Evolutionary conservation across 2,329 filamentous ascomycete species (phyloP).

Genomic region (Fusarium tanahbumbuense): DNA sequence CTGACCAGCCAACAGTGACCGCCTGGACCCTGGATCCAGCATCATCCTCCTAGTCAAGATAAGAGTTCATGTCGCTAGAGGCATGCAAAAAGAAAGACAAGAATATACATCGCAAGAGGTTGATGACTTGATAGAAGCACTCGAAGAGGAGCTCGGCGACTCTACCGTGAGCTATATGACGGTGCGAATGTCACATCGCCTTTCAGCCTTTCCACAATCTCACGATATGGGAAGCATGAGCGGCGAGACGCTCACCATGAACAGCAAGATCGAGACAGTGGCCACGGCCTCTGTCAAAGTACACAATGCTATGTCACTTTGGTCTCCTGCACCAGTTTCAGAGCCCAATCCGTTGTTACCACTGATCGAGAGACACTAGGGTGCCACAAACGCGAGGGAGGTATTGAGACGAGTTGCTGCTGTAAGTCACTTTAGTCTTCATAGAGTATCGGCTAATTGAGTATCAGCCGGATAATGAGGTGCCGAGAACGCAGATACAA

Average conservation of each 20-base stretch:
- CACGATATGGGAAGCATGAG: slow-evolving; percentile 36
- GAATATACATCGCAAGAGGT: slow-evolving; percentile 56
- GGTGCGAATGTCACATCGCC: slow-evolving; percentile 64
- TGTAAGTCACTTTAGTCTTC: slow-evolving; percentile 13
- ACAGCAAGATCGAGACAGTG: slow-evolving; percentile 65
- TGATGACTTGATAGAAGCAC: slow-evolving; percentile 68
- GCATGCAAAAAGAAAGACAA: slow-evolving; percentile 12
- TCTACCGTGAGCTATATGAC: slow-evolving; percentile 62
- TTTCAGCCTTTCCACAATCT: slow-evolving; percentile 64
- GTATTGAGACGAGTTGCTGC: slow-evolving; percentile 53
- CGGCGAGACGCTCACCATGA: slow-evolving; percentile 54
- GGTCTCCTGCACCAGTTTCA: slow-evolving; percentile 60
- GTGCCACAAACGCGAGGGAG: slow-evolving; percentile 56
- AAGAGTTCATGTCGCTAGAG: slow-evolving; percentile 46
- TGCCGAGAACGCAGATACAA: background rate
- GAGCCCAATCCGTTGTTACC: slow-evolving; percentile 55
- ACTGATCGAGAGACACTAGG: slow-evolving; percentile 63
- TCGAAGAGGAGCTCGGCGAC: slow-evolving; percentile 67
- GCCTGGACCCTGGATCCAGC: slow-evolving; percentile 58
- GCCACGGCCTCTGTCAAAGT: slow-evolving; percentile 63
- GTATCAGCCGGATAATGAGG: background rate
- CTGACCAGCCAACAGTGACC: slow-evolving; percentile 50
- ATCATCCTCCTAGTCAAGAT: slow-evolving; percentile 63
- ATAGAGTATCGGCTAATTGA: background rate
- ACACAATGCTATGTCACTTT: slow-evolving; percentile 61